Base-by-base conservation (phyloP, 305 asterid species). In the Fraxinus angustifolia region DNA sequence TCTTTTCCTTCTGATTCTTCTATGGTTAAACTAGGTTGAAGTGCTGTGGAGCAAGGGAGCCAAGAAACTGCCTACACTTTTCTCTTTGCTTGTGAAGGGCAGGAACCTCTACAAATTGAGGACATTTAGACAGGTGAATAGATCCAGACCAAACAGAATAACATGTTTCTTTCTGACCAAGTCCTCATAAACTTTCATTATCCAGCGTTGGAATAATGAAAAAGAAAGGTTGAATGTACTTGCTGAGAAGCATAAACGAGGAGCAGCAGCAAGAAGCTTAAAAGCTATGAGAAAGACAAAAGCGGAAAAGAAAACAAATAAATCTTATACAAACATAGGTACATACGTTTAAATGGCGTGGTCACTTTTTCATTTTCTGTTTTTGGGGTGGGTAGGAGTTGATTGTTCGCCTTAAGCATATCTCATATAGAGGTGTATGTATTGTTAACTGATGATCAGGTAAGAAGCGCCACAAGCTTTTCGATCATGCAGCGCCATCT, bases 31-130 rank as follows among this genome's bases (percentile, higher is more conserved):
- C 82, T 85, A 93, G 95, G 94, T 92, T 87, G 97, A 93, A 88
- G 97, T 89, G 78, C 71, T 93, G 65, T 93, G 97, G 97, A 91
- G 90, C 88, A 86, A 73, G 83, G 96, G 97, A 65, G 42, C 86
- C 60, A 88, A 89, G 86, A 85, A 82, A 83, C 81, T 93, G 67
- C 87, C 90, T 82, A 89, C 92, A 45, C 88, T 91, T 77, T 87
- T 79, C 79, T 91, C 93, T 79, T 87, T 93, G 85, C 97, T 91
- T 26, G 93, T 93, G 80, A 92, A 92, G 88, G 97, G 97, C 34
- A 91, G 95, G 58, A 91, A 92, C 86, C 90, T 93, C 45, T 93
- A 93, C 74, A 92, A 78, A 80, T 28, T 89, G 90, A 88, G 76
- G 87, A 91, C 97, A 28, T 91, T 83, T 85, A 89, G 97, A 91